phyloP scores from a whole-genome alignment of 495 filamentous ascomycete species.

The Penicillium goetzii region DNA sequence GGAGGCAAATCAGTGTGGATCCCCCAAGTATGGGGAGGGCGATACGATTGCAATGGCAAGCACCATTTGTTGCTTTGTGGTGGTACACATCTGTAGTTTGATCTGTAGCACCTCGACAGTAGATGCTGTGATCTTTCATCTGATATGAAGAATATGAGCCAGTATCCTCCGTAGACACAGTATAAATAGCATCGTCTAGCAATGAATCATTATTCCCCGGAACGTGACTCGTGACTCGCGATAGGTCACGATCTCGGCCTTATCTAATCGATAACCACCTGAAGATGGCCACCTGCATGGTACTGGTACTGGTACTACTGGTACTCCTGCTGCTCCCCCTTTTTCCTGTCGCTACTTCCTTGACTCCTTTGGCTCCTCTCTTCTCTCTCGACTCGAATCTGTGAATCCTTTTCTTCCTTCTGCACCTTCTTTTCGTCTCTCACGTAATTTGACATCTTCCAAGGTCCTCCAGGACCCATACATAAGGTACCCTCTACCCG shows the following conservation, averaged over 20 bases:
- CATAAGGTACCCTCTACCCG: conserved; percentile 1
- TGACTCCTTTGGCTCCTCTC: not conserved
- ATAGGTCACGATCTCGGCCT: conserved; percentile 27
- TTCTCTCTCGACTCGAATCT: not conserved
- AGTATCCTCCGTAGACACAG: not conserved
- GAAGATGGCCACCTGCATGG: conserved; percentile 19
- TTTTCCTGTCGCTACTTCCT: conserved; percentile 4
- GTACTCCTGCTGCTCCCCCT: not conserved
- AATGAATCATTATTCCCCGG: not conserved
- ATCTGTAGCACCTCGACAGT: not conserved
- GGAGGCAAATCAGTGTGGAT: conserved; percentile 2
- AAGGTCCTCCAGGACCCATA: not conserved
- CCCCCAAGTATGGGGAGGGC: not conserved
- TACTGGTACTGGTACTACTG: too few relatives aligned
- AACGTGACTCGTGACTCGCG: conserved; percentile 9
- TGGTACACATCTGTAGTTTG: not conserved
- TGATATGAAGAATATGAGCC: not conserved
- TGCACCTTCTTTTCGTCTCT: not conserved
- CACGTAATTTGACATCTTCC: not conserved
- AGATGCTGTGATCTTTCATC: not conserved
- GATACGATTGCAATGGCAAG: not conserved
- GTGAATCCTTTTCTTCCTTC: not conserved
- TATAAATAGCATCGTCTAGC: not conserved
- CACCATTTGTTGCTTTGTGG: not conserved
- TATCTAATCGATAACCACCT: conserved; percentile 34